These are phyloP conservation scores for Leptographium galeiforme DNA, from an alignment of 2,329 filamentous ascomycete genomes.

Conservation along the genomic window DNA sequence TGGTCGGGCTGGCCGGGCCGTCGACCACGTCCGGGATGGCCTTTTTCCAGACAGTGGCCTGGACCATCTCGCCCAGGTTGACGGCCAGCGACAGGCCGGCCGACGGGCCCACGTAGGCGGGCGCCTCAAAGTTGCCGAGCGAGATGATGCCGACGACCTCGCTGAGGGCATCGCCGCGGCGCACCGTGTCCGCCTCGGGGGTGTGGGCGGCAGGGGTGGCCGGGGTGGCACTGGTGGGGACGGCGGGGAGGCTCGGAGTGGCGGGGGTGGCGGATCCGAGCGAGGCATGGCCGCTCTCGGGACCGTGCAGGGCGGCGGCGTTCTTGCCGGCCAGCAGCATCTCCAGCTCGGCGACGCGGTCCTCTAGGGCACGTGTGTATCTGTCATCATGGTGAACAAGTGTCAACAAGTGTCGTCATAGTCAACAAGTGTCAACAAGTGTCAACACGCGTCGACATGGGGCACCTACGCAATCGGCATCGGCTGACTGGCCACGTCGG, in stretches of 20 bases:
- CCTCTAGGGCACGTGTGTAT: slow-evolving; percentile 3
- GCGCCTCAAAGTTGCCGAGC: slow-evolving; percentile 5
- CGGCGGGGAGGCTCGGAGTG: background rate
- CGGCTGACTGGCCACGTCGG: background rate
- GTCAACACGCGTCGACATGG: background rate
- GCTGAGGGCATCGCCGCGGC: background rate
- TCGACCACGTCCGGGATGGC: slow-evolving; percentile 17
- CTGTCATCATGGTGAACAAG: background rate
- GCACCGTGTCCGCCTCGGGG: background rate
- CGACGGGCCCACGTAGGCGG: slow-evolving; percentile 4
- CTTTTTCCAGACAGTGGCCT: slow-evolving; percentile 40
- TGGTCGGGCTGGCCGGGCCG: background rate
- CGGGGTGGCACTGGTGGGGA: too few relatives aligned
- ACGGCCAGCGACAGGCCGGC: slow-evolving; percentile 22
- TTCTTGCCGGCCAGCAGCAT: background rate
- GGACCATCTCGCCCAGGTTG: slow-evolving; percentile 38
- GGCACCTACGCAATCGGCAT: background rate
- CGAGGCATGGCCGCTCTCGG: background rate
- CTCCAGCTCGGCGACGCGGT: slow-evolving; percentile 2
- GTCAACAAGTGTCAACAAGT: background rate
- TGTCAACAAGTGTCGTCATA: too few relatives aligned
- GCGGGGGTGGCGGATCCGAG: background rate
- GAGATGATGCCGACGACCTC: slow-evolving; percentile 7
- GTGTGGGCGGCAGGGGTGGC: background rate
- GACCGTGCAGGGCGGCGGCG: background rate